Percentiles rank a stretch among this genome's conserved stretches.
Conservation (phyloP, 1,139 yeast species). For the Geotrichum europaeum region DNA sequence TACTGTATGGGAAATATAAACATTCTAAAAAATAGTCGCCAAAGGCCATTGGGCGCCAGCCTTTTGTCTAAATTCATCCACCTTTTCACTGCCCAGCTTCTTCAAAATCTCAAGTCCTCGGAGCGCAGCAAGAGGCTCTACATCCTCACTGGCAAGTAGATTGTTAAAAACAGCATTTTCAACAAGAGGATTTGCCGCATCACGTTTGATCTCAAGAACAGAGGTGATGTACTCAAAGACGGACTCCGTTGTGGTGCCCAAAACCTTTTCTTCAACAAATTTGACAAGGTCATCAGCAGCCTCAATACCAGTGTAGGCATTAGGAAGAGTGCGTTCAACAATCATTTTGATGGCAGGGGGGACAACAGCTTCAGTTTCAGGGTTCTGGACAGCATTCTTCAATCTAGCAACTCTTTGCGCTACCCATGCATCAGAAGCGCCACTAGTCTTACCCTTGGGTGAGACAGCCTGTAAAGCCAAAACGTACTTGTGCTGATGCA, state of each 20-base stretch:
- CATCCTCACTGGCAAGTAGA: constrained; percentile 11
- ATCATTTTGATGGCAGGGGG: constrained; percentile 33
- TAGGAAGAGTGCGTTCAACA: constrained; percentile 31
- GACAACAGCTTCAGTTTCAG: constrained; percentile 19
- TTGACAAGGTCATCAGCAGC: constrained; percentile 23
- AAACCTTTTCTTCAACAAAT: constrained; percentile 26
- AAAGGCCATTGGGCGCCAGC: constrained; percentile 24
- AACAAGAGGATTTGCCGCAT: constrained; percentile 10
- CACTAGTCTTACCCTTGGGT: constrained; percentile 34
- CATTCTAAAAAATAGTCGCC: constrained; percentile 20
- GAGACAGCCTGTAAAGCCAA: constrained; percentile 42
- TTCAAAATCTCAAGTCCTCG: constrained; percentile 14
- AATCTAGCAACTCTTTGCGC: constrained; percentile 28
- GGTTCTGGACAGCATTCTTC: constrained; percentile 25
- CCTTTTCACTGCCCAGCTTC: constrained; percentile 18
- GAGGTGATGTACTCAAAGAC: constrained; percentile 15
- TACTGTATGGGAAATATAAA: neutral
- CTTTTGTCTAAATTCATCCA: constrained; percentile 19
- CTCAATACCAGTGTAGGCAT: constrained; percentile 28
- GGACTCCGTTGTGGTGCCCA: constrained; percentile 18
- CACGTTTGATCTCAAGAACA: constrained; percentile 3
- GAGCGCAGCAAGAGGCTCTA: constrained; percentile 4
- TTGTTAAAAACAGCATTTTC: constrained; percentile 23
- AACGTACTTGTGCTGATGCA: constrained; percentile 42
- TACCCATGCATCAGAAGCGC: constrained; percentile 29